Percentiles rank a stretch among this genome's conserved stretches.
phyloP scores from a whole-genome alignment of 306 rosid genomes.

The Urtica urens region DNA sequence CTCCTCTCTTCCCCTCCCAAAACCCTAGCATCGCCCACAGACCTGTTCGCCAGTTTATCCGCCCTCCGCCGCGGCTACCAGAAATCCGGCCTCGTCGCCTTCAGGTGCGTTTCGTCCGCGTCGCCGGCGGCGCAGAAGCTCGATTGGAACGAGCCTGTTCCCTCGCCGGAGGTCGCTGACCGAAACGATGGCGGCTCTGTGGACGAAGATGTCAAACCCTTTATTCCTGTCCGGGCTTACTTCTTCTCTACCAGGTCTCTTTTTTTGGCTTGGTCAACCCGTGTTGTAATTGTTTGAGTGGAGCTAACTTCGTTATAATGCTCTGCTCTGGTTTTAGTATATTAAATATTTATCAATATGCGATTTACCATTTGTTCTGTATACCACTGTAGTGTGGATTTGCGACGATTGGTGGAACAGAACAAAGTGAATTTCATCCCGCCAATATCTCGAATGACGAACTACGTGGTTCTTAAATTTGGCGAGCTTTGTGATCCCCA shows the following conservation, averaged over 20 bases:
- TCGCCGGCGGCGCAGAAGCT: conserved; percentile 25
- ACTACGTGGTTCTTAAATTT: conserved; percentile 74
- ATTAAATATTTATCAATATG: background rate
- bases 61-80: conserved; percentile 6
- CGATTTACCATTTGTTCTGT: too few species aligned
- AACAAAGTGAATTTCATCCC: conserved; percentile 74
- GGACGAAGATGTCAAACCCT: conserved; percentile 35
- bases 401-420: conserved; percentile 81
- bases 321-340: background rate
- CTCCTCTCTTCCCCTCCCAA: conserved; percentile 7
- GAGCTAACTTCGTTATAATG: too few species aligned
- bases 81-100: conserved; percentile 9
- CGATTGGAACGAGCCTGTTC: conserved; percentile 66
- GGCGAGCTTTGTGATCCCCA: conserved; percentile 43
- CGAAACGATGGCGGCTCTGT: conserved; percentile 20
- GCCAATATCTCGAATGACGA: conserved; percentile 85
- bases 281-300: background rate
- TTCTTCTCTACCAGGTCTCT: conserved; percentile 74
- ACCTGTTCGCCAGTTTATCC: background rate
- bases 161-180: conserved; percentile 50
- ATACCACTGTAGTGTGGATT: conserved; percentile 58
- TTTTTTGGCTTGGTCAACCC: background rate
- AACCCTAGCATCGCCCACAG: conserved; percentile 15
- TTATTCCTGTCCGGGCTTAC: conserved; percentile 77
- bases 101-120: conserved; percentile 45